Conservation (phyloP, 441 rosid genomes). For the Populus hybrid region DNA sequence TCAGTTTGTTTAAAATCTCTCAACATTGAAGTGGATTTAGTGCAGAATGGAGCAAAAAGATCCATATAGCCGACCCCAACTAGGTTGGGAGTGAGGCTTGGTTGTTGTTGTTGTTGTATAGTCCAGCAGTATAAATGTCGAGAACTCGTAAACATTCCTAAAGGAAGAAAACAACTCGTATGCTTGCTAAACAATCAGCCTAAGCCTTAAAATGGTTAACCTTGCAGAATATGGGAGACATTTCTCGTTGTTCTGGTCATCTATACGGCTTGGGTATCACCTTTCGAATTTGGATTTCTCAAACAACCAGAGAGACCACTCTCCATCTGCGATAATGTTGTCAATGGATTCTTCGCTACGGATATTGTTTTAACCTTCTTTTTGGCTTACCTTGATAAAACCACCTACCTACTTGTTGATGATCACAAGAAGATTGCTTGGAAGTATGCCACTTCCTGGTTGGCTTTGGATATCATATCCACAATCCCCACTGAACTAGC, state of each 20-base stretch:
- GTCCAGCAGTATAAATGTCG: background rate
- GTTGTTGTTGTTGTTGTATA: background rate
- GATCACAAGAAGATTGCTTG: constrained; percentile 62
- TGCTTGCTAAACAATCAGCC: constrained; percentile 5
- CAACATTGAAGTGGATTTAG: background rate
- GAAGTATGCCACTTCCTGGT: constrained; percentile 71
- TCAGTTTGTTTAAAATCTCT: background rate
- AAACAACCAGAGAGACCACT: constrained; percentile 48
- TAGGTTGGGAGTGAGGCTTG: background rate
- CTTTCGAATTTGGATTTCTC: constrained; percentile 83
- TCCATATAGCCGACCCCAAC: background rate
- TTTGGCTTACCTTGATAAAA: constrained; percentile 71
- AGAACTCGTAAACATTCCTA: background rate
- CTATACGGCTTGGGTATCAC: constrained; percentile 86
- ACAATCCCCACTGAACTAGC: constrained; percentile 75
- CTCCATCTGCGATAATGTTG: constrained; percentile 61
- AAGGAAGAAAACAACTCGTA: background rate
- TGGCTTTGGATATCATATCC: constrained; percentile 63
- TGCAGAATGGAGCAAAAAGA: background rate
- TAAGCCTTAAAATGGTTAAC: background rate
- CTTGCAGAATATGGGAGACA: constrained; percentile 75
- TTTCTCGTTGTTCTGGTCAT: constrained; percentile 60
- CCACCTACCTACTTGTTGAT: constrained; percentile 67
- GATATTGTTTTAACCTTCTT: constrained; percentile 84
- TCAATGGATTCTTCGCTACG: constrained; percentile 74